A percentile compares a stretch with the other conserved stretches of the same genome.
Evolutionary conservation across 2,329 filamentous ascomycete genomes (phyloP).

Genomic region (Nectriaceae sp.): DNA sequence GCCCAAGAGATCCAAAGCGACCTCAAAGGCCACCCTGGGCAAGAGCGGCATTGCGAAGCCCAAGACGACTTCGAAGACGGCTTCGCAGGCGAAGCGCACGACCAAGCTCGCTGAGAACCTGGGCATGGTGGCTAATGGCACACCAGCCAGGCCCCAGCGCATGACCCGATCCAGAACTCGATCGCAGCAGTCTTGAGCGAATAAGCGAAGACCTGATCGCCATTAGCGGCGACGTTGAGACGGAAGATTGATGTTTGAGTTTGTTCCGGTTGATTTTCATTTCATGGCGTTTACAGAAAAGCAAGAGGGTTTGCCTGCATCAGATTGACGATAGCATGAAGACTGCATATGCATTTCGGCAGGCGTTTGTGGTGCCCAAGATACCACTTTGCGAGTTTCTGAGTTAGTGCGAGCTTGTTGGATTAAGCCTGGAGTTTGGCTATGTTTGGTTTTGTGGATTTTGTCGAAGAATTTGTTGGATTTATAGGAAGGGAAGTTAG

Average conservation of each 20-base stretch:
- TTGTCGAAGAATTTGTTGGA: too few species aligned
- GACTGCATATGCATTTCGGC: background rate
- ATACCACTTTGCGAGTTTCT: background rate
- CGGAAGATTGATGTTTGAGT: background rate
- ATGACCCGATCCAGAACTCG: constrained; percentile 34
- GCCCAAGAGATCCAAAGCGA: constrained; percentile 28
- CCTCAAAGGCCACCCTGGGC: constrained; percentile 23
- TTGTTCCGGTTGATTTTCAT: constrained; percentile 4
- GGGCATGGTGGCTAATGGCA: constrained; percentile 37
- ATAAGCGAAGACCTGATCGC: background rate
- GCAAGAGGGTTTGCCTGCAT: background rate
- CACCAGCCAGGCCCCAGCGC: constrained; percentile 34
- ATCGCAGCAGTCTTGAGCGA: constrained; percentile 21
- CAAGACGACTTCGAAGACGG: constrained; percentile 14
- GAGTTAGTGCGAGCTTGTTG: background rate
- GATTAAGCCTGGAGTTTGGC: constrained; percentile 2
- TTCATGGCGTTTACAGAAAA: constrained; percentile 10
- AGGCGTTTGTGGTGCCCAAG: background rate
- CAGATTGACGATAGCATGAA: background rate
- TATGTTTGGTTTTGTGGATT: background rate
- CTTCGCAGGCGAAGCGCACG: constrained; percentile 27
- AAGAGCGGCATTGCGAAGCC: constrained; percentile 34
- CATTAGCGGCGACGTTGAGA: background rate
- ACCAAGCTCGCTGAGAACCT: constrained; percentile 33
- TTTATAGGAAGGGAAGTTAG: too few species aligned